A percentile compares a stretch with the other conserved stretches of the same genome.
Evolutionary conservation across 129 eudicot species (phyloP).

Genomic region (Pittosporum tobira): DNA sequence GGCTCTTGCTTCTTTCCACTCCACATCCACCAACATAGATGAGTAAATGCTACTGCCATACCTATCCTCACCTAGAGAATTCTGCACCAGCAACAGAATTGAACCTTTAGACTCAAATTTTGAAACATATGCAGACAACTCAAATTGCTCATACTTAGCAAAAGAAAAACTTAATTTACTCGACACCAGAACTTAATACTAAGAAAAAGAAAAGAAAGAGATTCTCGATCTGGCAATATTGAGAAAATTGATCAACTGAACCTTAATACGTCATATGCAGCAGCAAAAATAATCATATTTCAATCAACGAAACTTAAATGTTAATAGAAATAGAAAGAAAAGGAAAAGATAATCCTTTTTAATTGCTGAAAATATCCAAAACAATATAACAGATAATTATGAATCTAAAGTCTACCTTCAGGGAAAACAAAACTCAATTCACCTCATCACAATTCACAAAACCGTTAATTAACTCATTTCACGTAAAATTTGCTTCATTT

Average conservation of each 20-base stretch:
- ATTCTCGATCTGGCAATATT: too few species aligned
- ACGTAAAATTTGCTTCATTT: neutral
- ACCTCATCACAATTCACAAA: too few species aligned
- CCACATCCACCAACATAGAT: constrained; percentile 64
- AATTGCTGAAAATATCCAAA: constrained; percentile 4
- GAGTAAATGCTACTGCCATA: constrained; percentile 56
- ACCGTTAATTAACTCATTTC: neutral
- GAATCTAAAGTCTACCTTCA: neutral
- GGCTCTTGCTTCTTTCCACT: constrained; percentile 55
- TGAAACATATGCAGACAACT: neutral
- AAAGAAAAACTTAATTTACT: neutral
- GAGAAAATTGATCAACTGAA: neutral
- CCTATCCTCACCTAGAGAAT: constrained; percentile 9
- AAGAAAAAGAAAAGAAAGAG: too few species aligned
- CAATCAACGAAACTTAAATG: neutral
- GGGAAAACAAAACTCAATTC: neutral
- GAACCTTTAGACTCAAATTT: constrained; percentile 1
- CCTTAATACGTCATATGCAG: too few species aligned
- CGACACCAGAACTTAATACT: neutral
- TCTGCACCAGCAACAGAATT: neutral
- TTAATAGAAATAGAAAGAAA: neutral
- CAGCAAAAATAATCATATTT: too few species aligned
- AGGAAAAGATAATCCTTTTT: neutral
- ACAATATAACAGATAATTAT: neutral
- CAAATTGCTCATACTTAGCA: neutral